Evolutionary conservation across 768 basidiomycete species (phyloP), one percentile per base, ranked within the genome.

Genomic region (Tulasnella calospora): DNA sequence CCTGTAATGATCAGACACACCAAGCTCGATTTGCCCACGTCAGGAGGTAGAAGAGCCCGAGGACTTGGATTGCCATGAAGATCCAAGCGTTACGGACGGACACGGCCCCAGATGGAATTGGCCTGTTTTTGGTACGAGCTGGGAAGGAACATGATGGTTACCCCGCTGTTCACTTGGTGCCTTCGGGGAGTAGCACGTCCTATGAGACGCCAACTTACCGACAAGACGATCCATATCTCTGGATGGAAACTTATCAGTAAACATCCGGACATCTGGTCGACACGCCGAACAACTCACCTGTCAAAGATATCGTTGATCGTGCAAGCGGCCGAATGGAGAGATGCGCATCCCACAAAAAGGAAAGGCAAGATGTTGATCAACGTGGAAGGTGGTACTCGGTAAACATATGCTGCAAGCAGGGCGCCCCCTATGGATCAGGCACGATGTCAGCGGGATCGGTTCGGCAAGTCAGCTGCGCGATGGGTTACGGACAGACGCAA

Each of bases 241-340:
- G 36, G 40, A 55, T 30, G 36, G 71, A 41, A 40, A 46, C 38
- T 9, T 13, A 33, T 67, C 2, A 35, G 27, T 67, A 67, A 67
- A 19, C 61, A 67, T 12, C 51, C 15, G 61, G 33, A 67, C 61
- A 67, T 17, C 15, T 67, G 6, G 13, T 72, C 71, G n/a, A 41
- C 36, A 13, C 12, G 21, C 30, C 19, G 38, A 35, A 17, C 23
- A 17, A 19, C 40, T 74, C 46, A 74, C 73, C 87, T 85, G 81
- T 90, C 89, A 74, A 88, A 86, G 23, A 90, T 89, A 78, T 90
- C 89, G 78, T 90, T 89, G 41, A 89, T 83, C 2, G 88, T 88
- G 80, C 89, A 89, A 0, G 88, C 89, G 1, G 88, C 88, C 75
- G 86, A 83, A 46, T 87, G 86, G 41, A 89, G 79, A n/a, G 57